Conservation (phyloP, 2,329 filamentous ascomycete species). For the Xylariaceae sp. region DNA sequence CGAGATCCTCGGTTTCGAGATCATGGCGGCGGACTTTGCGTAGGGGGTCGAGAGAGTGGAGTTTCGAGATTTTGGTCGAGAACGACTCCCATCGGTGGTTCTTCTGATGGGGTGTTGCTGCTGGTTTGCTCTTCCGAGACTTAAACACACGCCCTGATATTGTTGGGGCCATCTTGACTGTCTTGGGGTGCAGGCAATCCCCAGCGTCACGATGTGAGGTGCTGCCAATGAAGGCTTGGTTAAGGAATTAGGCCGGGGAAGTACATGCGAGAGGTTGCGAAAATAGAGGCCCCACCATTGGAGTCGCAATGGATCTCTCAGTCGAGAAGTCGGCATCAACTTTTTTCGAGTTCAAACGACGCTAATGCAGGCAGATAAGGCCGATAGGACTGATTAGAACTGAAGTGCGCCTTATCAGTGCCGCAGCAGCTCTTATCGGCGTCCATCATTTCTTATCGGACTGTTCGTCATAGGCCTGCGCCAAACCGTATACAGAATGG, state of each 20-base stretch:
- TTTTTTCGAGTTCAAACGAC: constrained; percentile 24
- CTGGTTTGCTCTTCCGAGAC: constrained; percentile 61
- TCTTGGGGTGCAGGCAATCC: constrained; percentile 4
- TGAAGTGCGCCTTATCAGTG: not conserved
- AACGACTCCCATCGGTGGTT: constrained; percentile 91
- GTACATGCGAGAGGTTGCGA: constrained; percentile 1
- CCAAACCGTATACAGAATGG: no score
- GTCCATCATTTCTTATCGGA: not conserved
- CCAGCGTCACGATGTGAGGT: constrained; percentile 13
- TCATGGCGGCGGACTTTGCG: constrained; percentile 82
- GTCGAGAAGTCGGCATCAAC: constrained; percentile 16
- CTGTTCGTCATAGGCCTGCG: no score
- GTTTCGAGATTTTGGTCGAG: constrained; percentile 79
- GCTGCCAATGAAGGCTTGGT: constrained; percentile 2
- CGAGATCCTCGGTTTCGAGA: constrained; percentile 72
- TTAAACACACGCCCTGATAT: constrained; percentile 64
- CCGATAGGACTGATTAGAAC: constrained; percentile 10
- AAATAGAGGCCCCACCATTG: constrained; percentile 21
- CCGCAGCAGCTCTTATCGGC: not conserved
- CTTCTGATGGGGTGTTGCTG: constrained; percentile 66
- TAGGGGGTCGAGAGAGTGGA: constrained; percentile 85
- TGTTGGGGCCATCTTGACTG: constrained; percentile 54
- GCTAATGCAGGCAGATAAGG: constrained; percentile 24
- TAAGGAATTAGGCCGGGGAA: not conserved
- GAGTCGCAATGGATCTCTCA: constrained; percentile 15